Evolutionary conservation across 805 yeast species (phyloP), one percentile per base, ranked within the genome.

Genomic region (Brettanomyces naardenensis): DNA sequence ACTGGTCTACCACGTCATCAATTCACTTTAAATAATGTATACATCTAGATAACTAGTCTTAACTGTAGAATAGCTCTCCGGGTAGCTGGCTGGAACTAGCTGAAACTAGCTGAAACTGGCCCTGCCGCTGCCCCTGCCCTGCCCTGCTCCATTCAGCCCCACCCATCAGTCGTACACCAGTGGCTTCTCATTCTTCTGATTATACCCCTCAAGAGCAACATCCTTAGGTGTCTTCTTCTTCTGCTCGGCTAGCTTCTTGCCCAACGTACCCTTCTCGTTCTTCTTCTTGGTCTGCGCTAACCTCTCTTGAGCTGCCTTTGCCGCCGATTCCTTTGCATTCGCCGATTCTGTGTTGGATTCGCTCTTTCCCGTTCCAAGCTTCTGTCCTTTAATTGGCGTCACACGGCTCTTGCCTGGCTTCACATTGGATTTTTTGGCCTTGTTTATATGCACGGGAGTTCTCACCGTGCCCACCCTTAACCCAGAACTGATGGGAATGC

Each of bases 301-400:
- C 33, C 60, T 39, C 10, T 44, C 43, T 28, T 51, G 45, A 5
- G 61, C 61, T 4, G 61, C 61, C 25, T 44, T 38, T 6, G 59
- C 59, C 9, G 58, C 59, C 36, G 53, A 22, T 33, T 51, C 50
- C 31, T 48, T 51, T 2, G 58, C 59, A n/a, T n/a, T n/a, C n/a
- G n/a, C n/a, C n/a, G n/a, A n/a, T n/a, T n/a, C n/a, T n/a, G n/a
- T n/a, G n/a, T n/a, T n/a, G n/a, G n/a, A n/a, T n/a, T n/a, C n/a
- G n/a, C n/a, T n/a, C n/a, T n/a, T n/a, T n/a, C n/a, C n/a, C n/a
- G 15, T 19, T 1, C 52, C 51, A 17, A 48, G 38, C 28, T 42
- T 43, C 22, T 39, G 45, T 1, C 53, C 53, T 28, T 34, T 34
- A 15, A 34, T 18, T 23, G 31, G 31, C 5, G 23, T 10, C 9